Evolutionary conservation across 2,329 filamentous ascomycete species (phyloP).

Genomic region (Rosellinia necatrix): DNA sequence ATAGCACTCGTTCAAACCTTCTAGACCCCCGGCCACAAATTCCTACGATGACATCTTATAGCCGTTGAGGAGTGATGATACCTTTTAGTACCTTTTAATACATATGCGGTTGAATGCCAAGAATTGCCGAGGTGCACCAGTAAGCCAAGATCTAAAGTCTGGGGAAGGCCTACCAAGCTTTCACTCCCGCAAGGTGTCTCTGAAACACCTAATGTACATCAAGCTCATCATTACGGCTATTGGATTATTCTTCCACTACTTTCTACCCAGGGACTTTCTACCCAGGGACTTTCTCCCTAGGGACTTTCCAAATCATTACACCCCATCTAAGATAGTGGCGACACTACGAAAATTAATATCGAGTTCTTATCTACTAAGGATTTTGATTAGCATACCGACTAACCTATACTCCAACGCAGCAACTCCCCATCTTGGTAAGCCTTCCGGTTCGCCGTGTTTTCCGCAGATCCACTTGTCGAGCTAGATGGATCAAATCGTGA

Average conservation of each 20-base stretch:
- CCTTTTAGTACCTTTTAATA: no score
- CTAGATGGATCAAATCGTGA: conserved; percentile 9
- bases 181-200: no score
- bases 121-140: not conserved
- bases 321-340: not conserved
- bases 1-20: no score
- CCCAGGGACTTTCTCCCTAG: no score
- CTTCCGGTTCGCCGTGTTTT: conserved; percentile 2
- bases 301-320: no score
- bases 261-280: no score
- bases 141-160: conserved; percentile 12
- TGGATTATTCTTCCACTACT: no score
- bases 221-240: not conserved
- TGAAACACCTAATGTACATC: not conserved
- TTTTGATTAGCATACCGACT: no score
- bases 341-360: not conserved
- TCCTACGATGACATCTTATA: no score
- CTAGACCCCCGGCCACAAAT: no score
- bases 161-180: conserved; percentile 1
- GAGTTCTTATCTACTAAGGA: conserved; percentile 17
- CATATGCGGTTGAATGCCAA: not conserved
- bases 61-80: no score
- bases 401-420: not conserved
- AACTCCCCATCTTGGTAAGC: conserved; percentile 28
- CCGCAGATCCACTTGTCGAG: conserved; percentile 14